Base-by-base conservation (phyloP, 2,329 filamentous ascomycete species). In the Colletotrichum cordylinicola region DNA sequence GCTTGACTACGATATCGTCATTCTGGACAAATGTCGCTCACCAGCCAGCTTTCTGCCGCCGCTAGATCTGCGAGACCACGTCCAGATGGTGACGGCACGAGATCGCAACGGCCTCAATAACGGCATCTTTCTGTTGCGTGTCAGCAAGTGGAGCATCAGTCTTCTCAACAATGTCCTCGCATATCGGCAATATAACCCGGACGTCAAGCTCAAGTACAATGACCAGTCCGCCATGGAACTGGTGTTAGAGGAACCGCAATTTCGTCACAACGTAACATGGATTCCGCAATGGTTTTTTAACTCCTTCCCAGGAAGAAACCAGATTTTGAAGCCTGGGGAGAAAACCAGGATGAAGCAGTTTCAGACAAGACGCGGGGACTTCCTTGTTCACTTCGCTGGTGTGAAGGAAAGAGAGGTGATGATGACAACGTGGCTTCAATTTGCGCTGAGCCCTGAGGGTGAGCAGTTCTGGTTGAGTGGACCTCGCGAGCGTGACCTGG, bases 261-360 rank as follows among this genome's bases (percentile, higher is more conserved):
- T 72, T 58, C 43, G 31, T 4, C n/a, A 69, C 4, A 29, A 56
- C 6, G 70, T 68, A 6, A 60, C 21, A 1, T 58, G 67, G 27
- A 75, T 79, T 4, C 78, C 77, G 8, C 78, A 79, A 33, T 37
- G 37, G 16, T 79, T 77, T 77, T 77, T 79, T 69, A 78, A 79
- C 48, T 62, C 77, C 0, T 79, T 78, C 52, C 55, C 73, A 12
- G 58, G 39, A 18, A 60, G 55, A 64, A 69, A 62, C 48, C 31
- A 43, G 8, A 66, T 16, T 10, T 55, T 12, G 13, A 37, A 24
- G 52, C n/a, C n/a, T 64, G 6, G 39, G 37, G 5, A 27, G 70
- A 24, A 2, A 24, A 2, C 2, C 24, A 4, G 29, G 43, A 67
- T 9, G 48, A 75, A 29, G 62, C 62, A 12, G 31, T 71, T 60